Base-by-base conservation (phyloP, 164 flowering plant species). In the Vitis amurensis region DNA sequence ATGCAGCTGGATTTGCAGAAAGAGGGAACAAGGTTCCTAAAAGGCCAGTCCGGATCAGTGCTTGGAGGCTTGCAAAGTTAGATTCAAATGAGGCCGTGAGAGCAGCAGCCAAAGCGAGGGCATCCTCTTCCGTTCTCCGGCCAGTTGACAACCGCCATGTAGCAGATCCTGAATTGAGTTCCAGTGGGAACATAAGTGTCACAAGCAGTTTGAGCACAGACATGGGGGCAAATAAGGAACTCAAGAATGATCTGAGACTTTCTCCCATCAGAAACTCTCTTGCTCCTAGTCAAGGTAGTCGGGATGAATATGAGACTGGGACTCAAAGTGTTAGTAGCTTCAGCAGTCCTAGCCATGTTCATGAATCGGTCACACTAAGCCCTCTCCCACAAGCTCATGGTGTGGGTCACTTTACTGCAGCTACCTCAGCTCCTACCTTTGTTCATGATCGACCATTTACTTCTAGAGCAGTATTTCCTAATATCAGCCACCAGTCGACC, bases 101-200 rank as follows among this genome's bases (percentile, higher is more conserved):
- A 80, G 99, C 97, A 12, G 99, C 93, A 48, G 97, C 93, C 64
- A 95, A 85, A 76, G 99, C 99, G 44, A 81, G 98, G 79, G 99
- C 97, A 50, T 93, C 99, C 10, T 95, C 99, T 8, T 95, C 99
- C 60, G 98, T 93, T 55, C 70, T 95, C 9, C 88, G 96, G 51
- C 99, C 99, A 1, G 68, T 93, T 53, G 94, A 85, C 62, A 78
- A 72, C 65, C 90, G 78, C 52, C 91, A 76, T 44, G 53, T 77
- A 66, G 77, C 79, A 3, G 91, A 89, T 73, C 61, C 79, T 14
- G 99, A 91, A 66, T 44, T 79, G 50, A 86, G 93, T 76, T 93
- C 98, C n/a, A 89, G 96, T 70, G 89, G 85, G 61, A 91, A 89
- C 69, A 69, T 82, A 76, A 93, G 99, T 64, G 75, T 84, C 53